Percentiles rank a stretch among this genome's conserved stretches.
Evolutionary conservation across 75 land plant species (phyloP).

Genomic region (Pinus tabuliformis): DNA sequence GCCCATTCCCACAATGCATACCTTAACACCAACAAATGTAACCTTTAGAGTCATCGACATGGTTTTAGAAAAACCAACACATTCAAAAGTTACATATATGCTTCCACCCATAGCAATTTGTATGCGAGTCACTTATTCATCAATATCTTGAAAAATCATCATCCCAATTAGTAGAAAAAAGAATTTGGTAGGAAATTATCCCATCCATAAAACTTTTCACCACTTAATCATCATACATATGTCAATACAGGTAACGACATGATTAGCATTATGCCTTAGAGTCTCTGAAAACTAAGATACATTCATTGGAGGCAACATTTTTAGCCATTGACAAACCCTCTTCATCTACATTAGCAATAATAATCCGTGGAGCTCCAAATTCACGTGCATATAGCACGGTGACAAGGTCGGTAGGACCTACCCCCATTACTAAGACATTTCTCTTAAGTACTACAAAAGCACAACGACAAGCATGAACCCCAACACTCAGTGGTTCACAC

Average conservation of each 20-base stretch:
- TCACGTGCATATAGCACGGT: slow-evolving; percentile 81
- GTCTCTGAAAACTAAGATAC: slow-evolving; percentile 55
- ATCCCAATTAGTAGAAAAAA: background rate
- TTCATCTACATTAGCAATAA: slow-evolving; percentile 71
- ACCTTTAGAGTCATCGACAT: slow-evolving; percentile 77
- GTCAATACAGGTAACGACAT: background rate
- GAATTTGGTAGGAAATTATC: background rate
- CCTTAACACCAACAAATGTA: slow-evolving; percentile 77
- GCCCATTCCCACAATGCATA: slow-evolving; percentile 90
- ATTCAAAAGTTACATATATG: slow-evolving; percentile 77
- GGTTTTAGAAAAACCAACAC: slow-evolving; percentile 83
- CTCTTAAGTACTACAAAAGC: slow-evolving; percentile 68
- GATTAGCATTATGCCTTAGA: background rate
- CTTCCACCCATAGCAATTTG: slow-evolving; percentile 53
- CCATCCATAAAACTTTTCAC: background rate
- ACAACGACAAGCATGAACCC: slow-evolving; percentile 82
- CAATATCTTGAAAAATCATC: slow-evolving; percentile 8
- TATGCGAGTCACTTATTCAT: slow-evolving; percentile 53
- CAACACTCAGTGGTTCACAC: slow-evolving; percentile 98
- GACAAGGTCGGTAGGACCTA: slow-evolving; percentile 88
- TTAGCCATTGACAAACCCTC: slow-evolving; percentile 69
- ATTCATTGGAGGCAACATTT: slow-evolving; percentile 65
- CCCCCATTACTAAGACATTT: slow-evolving; percentile 71
- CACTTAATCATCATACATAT: background rate
- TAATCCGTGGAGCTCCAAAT: slow-evolving; percentile 73